phyloP scores from a whole-genome alignment of 1,139 yeast species.

The Candida pseudoviswanathii region DNA sequence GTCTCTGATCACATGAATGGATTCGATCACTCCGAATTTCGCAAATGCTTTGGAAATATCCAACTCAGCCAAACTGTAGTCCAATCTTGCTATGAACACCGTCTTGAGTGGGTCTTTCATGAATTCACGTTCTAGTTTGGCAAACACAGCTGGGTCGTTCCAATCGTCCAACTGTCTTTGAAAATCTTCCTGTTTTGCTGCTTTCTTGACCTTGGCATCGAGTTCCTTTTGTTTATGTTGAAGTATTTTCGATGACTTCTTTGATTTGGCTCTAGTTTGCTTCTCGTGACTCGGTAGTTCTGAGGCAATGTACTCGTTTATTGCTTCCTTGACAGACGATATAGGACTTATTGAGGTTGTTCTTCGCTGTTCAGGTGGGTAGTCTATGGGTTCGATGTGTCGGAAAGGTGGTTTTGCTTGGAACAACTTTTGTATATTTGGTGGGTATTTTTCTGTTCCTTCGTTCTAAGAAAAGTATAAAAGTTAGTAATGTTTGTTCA shows the following conservation, averaged over 20 bases:
- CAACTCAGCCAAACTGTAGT: constrained; percentile 65
- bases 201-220: constrained; percentile 21
- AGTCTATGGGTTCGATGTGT: constrained; percentile 56
- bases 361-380: constrained; percentile 50
- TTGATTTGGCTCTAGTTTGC: constrained; percentile 10
- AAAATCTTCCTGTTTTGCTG: constrained; percentile 33
- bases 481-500: constrained; percentile 14
- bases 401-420: constrained; percentile 70
- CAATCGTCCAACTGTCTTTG: constrained; percentile 42
- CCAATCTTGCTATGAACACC: constrained; percentile 73
- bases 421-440: constrained; percentile 65
- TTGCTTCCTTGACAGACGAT: constrained; percentile 35
- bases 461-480: constrained; percentile 16
- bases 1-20: constrained; percentile 67
- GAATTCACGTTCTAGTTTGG: constrained; percentile 56
- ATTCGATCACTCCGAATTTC: constrained; percentile 71
- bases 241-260: constrained; percentile 5
- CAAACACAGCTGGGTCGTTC: constrained; percentile 54
- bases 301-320: constrained; percentile 34
- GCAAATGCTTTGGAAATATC: constrained; percentile 67
- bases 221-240: constrained; percentile 16
- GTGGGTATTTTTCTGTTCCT: constrained; percentile 56
- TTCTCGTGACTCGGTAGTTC: constrained; percentile 15
- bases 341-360: constrained; percentile 58
- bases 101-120: constrained; percentile 75